Conservation (phyloP, 1,284 basidiomycete species). For the Moniliophthora roreri region DNA sequence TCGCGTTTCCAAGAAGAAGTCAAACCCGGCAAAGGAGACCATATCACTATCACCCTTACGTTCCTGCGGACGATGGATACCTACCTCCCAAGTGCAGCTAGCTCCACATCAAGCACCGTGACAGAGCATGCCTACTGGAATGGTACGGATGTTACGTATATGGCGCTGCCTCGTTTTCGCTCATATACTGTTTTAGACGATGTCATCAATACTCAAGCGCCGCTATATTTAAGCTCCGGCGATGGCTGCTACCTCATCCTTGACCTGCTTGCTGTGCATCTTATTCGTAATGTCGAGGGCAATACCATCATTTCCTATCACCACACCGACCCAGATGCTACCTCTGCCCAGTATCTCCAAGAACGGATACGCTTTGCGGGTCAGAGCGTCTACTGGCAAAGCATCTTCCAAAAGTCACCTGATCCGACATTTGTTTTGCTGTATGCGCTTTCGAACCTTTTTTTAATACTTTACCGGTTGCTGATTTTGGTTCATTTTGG, state of each 20-base stretch:
- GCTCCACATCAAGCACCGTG: neutral
- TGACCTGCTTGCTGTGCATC: slow-evolving; percentile 40
- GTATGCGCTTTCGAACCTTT: too few species aligned
- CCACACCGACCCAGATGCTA: slow-evolving; percentile 28
- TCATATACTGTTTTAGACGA: slow-evolving; percentile 25
- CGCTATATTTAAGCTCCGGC: slow-evolving; percentile 40
- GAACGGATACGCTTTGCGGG: slow-evolving; percentile 39
- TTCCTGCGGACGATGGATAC: slow-evolving; percentile 2
- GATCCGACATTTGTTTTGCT: slow-evolving; percentile 57
- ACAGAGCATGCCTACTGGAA: neutral
- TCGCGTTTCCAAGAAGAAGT: slow-evolving; percentile 44
- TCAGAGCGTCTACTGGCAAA: slow-evolving; percentile 55
- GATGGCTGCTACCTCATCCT: slow-evolving; percentile 33
- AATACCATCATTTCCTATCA: slow-evolving; percentile 43
- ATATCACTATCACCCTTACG: slow-evolving; percentile 5
- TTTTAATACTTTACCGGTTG: too few species aligned
- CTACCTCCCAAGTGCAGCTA: neutral
- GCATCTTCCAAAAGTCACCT: slow-evolving; percentile 41
- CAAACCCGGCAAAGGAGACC: slow-evolving; percentile 32
- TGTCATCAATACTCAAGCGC: slow-evolving; percentile 51
- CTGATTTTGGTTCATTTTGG: too few species aligned
- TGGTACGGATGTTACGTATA: neutral
- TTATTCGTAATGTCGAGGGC: slow-evolving; percentile 38
- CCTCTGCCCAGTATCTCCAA: slow-evolving; percentile 34
- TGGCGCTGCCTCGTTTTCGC: neutral